Base-by-base conservation (phyloP, 305 asterid genomes). In the Plantago rigida region DNA sequence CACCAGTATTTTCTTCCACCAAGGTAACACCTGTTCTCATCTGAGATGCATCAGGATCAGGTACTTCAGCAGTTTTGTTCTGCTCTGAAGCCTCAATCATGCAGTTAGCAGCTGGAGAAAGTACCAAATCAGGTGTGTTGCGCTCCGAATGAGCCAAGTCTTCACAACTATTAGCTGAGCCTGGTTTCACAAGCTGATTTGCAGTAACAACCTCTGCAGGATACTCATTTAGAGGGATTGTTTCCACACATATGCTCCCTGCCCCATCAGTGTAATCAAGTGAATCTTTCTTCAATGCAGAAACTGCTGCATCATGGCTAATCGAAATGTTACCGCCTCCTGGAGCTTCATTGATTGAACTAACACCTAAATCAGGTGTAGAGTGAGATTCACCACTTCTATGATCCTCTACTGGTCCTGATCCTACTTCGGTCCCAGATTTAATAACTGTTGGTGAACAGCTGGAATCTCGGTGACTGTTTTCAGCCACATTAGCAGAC, bases 401-500 rank as follows among this genome's bases (percentile, higher is more conserved):
- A 51, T 41, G 68, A 58, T 62, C 65, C 66, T 70, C 81, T 34
- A 67, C 54, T 59, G 69, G 60, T 69, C 62, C 78, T 50, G 67
- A 63, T 62, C 60, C 83, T 72, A 59, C 73, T 69, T 74, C 85
- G 55, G 47, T 60, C 55, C 69, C 78, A 47, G 53, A 56, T 69
- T 79, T 68, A 60, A 65, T 72, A 63, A 65, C 84, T 41, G 60
- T 65, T 47, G 77, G 73, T 34, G 84, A 65, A 64, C 70, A 81
- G 62, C 64, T 84, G 34, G 77, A 63, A 76, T 81, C 75, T 62
- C 67, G 73, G 60, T 69, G 75, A 67, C 68, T 69, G 75, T 82
- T 86, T 74, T 87, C 97, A 29, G 89, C 86, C 69, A 78, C 93
- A 51, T 89, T 84, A 53, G 95, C 97, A 46, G 97, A 89, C 97